Conservation (phyloP, 2,329 filamentous ascomycete genomes). For the Leptographium lundbergii region DNA sequence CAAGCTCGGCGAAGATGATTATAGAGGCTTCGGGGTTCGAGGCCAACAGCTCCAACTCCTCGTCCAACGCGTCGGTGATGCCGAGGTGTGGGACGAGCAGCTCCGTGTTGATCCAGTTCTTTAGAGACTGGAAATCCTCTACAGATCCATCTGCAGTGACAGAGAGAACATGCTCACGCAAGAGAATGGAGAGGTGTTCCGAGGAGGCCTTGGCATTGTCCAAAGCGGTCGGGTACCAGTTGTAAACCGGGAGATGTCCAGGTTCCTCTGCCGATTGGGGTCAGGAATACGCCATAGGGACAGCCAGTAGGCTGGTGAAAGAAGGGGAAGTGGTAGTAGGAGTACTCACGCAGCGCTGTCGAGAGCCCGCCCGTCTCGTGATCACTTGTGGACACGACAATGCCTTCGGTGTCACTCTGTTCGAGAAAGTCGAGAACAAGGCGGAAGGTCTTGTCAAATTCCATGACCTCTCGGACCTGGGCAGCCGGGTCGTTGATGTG, state of each 20-base stretch:
- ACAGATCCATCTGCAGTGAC: constrained; percentile 8
- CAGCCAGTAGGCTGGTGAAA: background rate
- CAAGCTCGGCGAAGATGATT: constrained; percentile 64
- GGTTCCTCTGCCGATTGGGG: constrained; percentile 33
- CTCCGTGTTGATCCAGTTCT: constrained; percentile 53
- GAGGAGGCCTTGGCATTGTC: constrained; percentile 65
- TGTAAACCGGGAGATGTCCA: constrained; percentile 41
- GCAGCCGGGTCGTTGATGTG: constrained; percentile 74
- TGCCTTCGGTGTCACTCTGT: constrained; percentile 55
- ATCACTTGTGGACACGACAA: constrained; percentile 84
- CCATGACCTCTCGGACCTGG: constrained; percentile 85
- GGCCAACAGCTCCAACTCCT: constrained; percentile 58
- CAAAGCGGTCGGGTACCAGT: constrained; percentile 75
- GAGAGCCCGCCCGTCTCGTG: constrained; percentile 91
- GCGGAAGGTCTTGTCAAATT: constrained; percentile 79
- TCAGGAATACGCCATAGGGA: background rate
- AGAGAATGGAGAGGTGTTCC: constrained; percentile 53
- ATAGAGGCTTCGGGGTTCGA: constrained; percentile 40
- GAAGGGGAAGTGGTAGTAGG: background rate
- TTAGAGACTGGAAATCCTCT: constrained; percentile 21
- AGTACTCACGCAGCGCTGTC: constrained; percentile 57
- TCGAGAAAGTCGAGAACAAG: constrained; percentile 77
- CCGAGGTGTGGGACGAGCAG: constrained; percentile 63
- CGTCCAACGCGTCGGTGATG: constrained; percentile 57
- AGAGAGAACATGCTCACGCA: constrained; percentile 44